Base-by-base conservation (phyloP, 345 rosid genomes). In the Euclidium syriacum region DNA sequence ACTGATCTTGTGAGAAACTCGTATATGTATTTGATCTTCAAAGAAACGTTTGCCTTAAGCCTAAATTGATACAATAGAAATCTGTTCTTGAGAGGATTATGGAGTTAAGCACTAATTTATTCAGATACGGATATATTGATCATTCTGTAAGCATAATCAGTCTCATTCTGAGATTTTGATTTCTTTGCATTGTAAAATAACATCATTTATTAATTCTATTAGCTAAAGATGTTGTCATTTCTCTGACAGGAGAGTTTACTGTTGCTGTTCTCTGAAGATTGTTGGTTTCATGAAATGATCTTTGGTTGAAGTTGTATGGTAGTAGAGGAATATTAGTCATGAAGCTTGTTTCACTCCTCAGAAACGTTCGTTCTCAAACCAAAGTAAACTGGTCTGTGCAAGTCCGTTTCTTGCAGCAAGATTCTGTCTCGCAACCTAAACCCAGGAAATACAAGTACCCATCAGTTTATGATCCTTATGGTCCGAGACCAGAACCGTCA, bases 401-500 rank as follows among this genome's bases (percentile, higher is more conserved):
- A 68, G 52, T 25, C 14, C 70, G 77, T 40, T 62, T 22, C 68
- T 56, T 73, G 49, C 73, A 68, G 51, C 77, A 67, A 62, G 70
- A 67, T 17, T 55, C 72, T 33, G 69, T 67, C 1, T 22, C 60
- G 7, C 67, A 62, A 26, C 17, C 62, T 17, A 62, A 55, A 42
- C 70, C 73, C n/a, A 67, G 47, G 36, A 73, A 50, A 42, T 73
- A 73, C 73, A 68, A 68, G 11, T 73, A 73, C 49, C 77, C 77
- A 1, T 27, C 66, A 16, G 46, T 67, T 10, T 73, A 73, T 22
- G 73, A 73, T 26, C 77, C 77, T 0, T 73, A 73, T 36, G 73
- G 77, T 49, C 77, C 73, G 14, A 54, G 73, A 67, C 77, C 77
- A 10, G 30, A 57, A 10, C 73, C 77, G 18, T 67, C 69, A 20